Conservation (phyloP, 257 asterid genomes). For the Ballota nigra region DNA sequence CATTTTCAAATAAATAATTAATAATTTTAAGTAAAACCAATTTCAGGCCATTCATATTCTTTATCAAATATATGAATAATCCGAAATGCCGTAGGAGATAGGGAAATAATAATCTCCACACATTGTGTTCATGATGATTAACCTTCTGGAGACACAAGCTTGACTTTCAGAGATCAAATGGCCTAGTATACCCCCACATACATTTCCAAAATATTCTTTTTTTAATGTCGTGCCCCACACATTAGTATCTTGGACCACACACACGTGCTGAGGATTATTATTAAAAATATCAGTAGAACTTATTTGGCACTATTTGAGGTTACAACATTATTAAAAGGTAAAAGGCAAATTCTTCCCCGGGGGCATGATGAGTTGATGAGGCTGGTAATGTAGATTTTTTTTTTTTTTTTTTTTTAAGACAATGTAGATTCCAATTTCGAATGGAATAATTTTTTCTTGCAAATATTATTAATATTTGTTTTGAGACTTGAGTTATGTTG, state of each 20-base stretch:
- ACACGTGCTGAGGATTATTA: slow-evolving; percentile 18
- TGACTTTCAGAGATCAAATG: slow-evolving; percentile 20
- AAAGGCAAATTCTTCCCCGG: no score
- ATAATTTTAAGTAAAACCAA: no score
- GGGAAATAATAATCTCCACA: slow-evolving; percentile 35
- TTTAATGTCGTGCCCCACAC: neutral
- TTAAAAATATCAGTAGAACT: neutral
- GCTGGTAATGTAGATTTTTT: no score
- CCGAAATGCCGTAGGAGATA: slow-evolving; percentile 28
- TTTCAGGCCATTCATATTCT: no score
- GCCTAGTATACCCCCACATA: neutral
- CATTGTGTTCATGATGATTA: slow-evolving; percentile 16
- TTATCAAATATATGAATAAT: neutral
- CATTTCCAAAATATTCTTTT: neutral
- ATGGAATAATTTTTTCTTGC: no score
- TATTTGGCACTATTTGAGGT: neutral
- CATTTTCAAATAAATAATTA: no score
- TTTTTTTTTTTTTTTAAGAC: no score
- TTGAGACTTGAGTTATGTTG: no score
- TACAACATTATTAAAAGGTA: no score
- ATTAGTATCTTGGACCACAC: slow-evolving; percentile 26
- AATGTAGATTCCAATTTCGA: no score
- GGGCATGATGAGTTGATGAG: no score
- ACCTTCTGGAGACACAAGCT: neutral
- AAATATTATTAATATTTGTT: no score